phyloP scores from a whole-genome alignment of 2,329 filamentous ascomycete genomes.

The Leptographium procerum region DNA sequence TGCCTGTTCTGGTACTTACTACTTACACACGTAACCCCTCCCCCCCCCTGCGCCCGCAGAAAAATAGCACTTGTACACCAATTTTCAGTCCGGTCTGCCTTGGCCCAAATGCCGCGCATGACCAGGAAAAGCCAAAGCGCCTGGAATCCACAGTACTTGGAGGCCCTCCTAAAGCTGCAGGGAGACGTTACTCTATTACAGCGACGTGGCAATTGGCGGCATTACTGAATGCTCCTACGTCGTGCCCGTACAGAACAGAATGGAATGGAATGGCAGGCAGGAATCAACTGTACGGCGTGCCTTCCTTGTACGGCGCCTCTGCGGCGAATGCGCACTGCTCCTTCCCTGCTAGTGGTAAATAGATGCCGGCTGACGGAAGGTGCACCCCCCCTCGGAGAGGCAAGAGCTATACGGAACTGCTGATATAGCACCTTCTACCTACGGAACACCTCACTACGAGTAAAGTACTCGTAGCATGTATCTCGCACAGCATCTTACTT shows the following conservation, averaged over 20 bases:
- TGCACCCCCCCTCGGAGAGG: neutral
- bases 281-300: neutral
- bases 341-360: neutral
- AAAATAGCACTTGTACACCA: neutral
- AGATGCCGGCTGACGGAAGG: neutral
- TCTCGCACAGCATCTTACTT: too few species aligned
- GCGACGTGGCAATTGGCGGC: neutral
- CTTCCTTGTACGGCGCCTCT: neutral
- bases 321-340: neutral
- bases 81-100: constrained; percentile 4
- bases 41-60: neutral
- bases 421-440: too few species aligned
- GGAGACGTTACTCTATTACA: neutral
- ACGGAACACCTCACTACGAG: neutral
- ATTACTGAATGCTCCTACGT: neutral
- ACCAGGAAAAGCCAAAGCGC: neutral
- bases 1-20: neutral
- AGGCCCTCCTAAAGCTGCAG: neutral
- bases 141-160: neutral
- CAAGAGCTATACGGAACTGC: neutral
- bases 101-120: constrained; percentile 8
- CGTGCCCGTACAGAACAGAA: too few species aligned
- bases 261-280: neutral
- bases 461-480: too few species aligned
- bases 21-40: neutral